A percentile compares a stretch with the other conserved stretches of the same genome.
These are phyloP conservation scores for Leccinum disarticulatum DNA, from an alignment of 768 basidiomycete genomes.

Conservation along the genomic window DNA sequence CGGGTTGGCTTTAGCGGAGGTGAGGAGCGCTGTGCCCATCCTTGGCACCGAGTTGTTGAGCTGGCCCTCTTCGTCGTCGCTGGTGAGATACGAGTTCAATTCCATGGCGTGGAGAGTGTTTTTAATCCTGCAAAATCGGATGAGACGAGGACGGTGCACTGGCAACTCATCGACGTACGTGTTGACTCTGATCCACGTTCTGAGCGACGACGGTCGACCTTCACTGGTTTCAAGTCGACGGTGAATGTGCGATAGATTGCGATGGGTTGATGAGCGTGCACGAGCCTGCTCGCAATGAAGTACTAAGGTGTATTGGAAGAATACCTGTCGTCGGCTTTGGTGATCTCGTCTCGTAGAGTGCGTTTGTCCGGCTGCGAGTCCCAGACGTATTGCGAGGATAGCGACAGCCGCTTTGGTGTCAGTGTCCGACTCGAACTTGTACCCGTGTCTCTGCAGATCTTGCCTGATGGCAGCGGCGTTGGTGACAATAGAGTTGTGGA, in stretches of 20 bases:
- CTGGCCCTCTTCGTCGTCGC: too few species aligned
- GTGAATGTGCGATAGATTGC: constrained; percentile 54
- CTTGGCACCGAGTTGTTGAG: too few species aligned
- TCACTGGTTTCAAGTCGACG: constrained; percentile 36
- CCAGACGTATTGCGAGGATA: constrained; percentile 93
- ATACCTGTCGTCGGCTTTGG: too few species aligned
- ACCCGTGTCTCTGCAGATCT: constrained; percentile 75
- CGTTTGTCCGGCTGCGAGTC: constrained; percentile 88
- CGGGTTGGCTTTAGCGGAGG: too few species aligned
- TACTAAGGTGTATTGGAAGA: too few species aligned
- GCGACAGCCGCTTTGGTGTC: constrained; percentile 94
- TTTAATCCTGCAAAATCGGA: constrained; percentile 53
- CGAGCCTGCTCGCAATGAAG: too few species aligned
- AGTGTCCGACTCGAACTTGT: constrained; percentile 91
- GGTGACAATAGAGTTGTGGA: constrained; percentile 99
- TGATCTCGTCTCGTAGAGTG: constrained; percentile 28
- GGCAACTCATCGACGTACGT: constrained; percentile 67
- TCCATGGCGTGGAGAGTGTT: constrained; percentile 75
- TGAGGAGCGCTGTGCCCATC: too few species aligned
- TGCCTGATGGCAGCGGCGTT: constrained; percentile 38
- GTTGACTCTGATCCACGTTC: constrained; percentile 86
- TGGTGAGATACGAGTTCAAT: constrained; percentile 45
- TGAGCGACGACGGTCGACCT: constrained; percentile 56
- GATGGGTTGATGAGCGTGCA: too few species aligned
- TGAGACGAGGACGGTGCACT: neutral